These are phyloP conservation scores for Syzygium malaccense DNA, from an alignment of 441 rosid genomes.

Conservation along the genomic window DNA sequence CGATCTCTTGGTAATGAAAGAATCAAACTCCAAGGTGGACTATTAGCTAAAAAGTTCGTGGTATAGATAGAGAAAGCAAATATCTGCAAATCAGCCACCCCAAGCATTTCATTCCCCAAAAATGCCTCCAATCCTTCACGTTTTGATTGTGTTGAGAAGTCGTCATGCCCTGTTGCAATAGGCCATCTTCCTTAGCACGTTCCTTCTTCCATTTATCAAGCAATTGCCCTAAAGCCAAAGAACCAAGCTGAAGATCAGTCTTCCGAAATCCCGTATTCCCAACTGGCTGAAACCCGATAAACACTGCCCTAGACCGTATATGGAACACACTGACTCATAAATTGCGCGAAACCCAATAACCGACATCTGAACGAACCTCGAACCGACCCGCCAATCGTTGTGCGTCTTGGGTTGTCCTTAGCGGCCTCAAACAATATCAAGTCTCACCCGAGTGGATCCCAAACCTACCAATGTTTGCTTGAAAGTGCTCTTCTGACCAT, in stretches of 20 bases:
- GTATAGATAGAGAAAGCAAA: not conserved
- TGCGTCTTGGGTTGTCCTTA: not conserved
- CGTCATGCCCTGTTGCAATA: not conserved
- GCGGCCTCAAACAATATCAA: not conserved
- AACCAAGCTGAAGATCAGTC: not conserved
- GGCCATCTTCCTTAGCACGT: not conserved
- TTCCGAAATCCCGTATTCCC: not conserved
- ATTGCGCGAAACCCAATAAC: not conserved
- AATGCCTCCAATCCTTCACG: not conserved
- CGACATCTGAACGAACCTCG: not conserved
- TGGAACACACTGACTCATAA: not conserved
- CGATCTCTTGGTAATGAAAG: not conserved
- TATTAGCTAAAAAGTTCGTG: not conserved
- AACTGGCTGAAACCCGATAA: not conserved
- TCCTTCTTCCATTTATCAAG: not conserved
- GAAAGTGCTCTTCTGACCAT: not conserved
- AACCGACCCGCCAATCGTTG: fast-evolving
- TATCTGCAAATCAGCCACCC: not conserved
- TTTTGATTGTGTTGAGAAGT: not conserved
- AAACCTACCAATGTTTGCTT: not conserved
- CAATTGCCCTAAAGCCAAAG: too few relatives aligned
- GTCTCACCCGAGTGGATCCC: not conserved
- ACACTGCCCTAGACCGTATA: fast-evolving
- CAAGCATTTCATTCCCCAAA: not conserved
- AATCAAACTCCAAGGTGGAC: not conserved